Base-by-base conservation (phyloP, 2,329 filamentous ascomycete genomes). In the Cordyceps militaris region DNA sequence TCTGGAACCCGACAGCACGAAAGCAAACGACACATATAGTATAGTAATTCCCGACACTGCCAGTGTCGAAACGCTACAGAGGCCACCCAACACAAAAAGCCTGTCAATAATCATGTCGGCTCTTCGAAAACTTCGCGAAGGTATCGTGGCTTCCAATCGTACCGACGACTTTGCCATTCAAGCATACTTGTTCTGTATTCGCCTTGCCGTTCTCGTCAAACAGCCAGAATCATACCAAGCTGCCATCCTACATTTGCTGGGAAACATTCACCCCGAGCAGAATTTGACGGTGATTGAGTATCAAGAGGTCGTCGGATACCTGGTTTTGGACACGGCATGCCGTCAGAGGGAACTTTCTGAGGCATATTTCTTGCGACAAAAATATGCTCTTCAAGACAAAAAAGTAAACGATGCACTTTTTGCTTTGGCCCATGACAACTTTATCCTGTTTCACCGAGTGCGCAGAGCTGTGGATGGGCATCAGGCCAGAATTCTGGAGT, bases 151-250 rank as follows among this genome's bases (percentile, higher is more conserved):
- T 13, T 86, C 88, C 9, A 83, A 85, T 55, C 84, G 92, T 21
- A 76, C 79, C 36, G 89, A 96, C 67, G 78, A 83, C 54, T 99
- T 99, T 71, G 86, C 93, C 1, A 84, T 88, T n/a, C 86, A 91
- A 64, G 89, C 86, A 16, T 96, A 97, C 73, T 84, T 96, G 61
- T 97, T 97, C 77, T 91, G 89, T 66, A 89, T 96, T 65, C 87
- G 92, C 56, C 79, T 92, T 26, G 86, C 89, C 24, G 86, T 99
- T 61, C 81, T 96, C 34, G 84, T 88, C 58, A 84, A 86, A 62
- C 87, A 95, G 64, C 88, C 87, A 64, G 90, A 96, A 64, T 91
- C 91, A 1, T 99, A 97, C 70, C 87, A 93, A 62, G 91, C 93
- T 0, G 91, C 93, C 1, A 82, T 97, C 23, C 80, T 88, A 40